Evolutionary conservation across 164 flowering plant genomes (phyloP), one percentile per base, ranked within the genome.

Genomic region (Vitis cinerea): DNA sequence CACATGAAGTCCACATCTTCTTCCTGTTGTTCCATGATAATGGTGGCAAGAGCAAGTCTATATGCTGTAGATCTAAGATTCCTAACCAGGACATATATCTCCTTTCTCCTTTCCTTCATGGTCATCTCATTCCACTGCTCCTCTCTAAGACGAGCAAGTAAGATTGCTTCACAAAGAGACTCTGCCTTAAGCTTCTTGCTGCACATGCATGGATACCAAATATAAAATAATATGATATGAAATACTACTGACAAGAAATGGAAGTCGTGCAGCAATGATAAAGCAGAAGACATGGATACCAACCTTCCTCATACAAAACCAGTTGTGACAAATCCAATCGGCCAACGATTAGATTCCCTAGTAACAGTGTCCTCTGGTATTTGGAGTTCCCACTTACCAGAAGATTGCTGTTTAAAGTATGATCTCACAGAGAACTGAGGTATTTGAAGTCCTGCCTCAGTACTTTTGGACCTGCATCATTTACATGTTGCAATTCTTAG

Each of bases 301-400:
- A 57, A 88, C 97, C 99, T 92, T 72, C 97, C 99, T 52, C 86
- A 80, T 48, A 91, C 94, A 80, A 91, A 91, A 65, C 94, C 99
- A 19, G 91, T 79, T 5, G 97, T 95, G 50, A 95, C 88, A 74
- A 93, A 91, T 10, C 99, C 99, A 71, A 95, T 88, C 0, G 93
- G 96, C 84, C 83, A 82, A 58, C 97, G 77, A 73, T 80, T 81
- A 71, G 83, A 80, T 64, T 85, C 83, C 61, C 50, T 70, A 1
- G 68, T 70, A 37, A 30, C 69, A 47, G 88, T 78, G 59, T 88
- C 86, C 15, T 83, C 84, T 11, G 94, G 88, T 23, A 80, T 65
- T 65, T 83, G 83, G 75, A 87, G 76, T 62, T 78, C 82, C 98
- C 96, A 95, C 70, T 70, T 68, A 56, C 90, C 90, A 62, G 83